phyloP scores from a whole-genome alignment of 768 basidiomycete species.

The Hemileccinum impolitum region DNA sequence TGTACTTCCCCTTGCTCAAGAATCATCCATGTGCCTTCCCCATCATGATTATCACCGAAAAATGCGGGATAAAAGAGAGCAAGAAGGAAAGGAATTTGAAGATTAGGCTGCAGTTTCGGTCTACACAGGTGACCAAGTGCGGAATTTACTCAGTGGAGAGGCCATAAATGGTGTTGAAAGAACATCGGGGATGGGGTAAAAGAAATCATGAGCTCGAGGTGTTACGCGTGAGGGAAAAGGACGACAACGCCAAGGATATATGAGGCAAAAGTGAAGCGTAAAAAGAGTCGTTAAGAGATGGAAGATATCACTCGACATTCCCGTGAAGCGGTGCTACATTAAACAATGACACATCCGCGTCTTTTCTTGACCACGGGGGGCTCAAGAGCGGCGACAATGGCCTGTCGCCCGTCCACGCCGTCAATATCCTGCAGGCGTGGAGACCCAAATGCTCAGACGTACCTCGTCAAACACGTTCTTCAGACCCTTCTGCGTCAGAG shows the following conservation, averaged over 20 bases:
- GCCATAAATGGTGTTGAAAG: constrained; percentile 13
- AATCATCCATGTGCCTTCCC: constrained; percentile 16
- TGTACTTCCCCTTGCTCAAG: constrained; percentile 18
- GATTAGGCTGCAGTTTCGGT: constrained; percentile 26
- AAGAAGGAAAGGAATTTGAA: constrained; percentile 9
- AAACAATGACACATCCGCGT: constrained; percentile 83
- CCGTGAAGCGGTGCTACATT: constrained; percentile 36
- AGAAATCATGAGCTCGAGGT: constrained; percentile 21
- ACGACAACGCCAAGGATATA: constrained; percentile 35
- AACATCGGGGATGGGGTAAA: constrained; percentile 26
- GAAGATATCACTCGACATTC: constrained; percentile 30
- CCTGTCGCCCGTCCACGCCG: constrained; percentile 37
- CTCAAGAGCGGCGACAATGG: constrained; percentile 97
- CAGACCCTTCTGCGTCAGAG: constrained; percentile 97
- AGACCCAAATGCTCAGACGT: constrained; percentile 29
- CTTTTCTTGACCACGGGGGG: constrained; percentile 88
- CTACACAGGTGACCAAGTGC: constrained; percentile 21
- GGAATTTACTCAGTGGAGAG: constrained; percentile 27
- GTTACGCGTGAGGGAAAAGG: constrained; percentile 17
- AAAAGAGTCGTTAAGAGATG: constrained; percentile 35
- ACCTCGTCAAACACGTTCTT: constrained; percentile 99
- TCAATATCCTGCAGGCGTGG: constrained; percentile 7
- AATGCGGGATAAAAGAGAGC: constrained; percentile 6
- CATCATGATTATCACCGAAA: not conserved
- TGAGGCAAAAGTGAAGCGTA: constrained; percentile 31